Evolutionary conservation across 345 rosid species (phyloP).

Genomic region (Populus nigra): DNA sequence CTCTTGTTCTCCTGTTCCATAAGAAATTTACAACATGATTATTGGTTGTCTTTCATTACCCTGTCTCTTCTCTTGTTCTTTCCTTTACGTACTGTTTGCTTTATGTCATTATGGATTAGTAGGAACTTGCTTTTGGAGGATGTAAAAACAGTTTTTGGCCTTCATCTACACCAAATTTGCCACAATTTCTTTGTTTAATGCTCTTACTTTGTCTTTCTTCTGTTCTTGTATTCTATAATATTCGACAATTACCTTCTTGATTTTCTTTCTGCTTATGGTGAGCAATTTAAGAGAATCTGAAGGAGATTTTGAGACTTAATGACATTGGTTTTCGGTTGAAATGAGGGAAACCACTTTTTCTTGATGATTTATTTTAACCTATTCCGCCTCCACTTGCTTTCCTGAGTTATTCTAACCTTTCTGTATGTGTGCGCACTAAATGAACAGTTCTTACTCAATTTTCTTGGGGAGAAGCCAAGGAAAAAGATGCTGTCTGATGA

Average conservation of each 20-base stretch:
- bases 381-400: not conserved
- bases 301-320: not conserved
- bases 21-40: not conserved
- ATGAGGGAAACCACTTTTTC: not conserved
- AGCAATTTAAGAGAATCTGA: not conserved
- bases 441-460: slow-evolving; percentile 55
- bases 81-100: not conserved
- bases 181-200: not conserved
- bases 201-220: not conserved
- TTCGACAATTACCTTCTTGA: not conserved
- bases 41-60: not conserved
- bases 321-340: not conserved
- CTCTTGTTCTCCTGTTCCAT: not conserved
- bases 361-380: not conserved
- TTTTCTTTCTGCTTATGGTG: not conserved
- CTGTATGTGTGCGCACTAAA: not conserved
- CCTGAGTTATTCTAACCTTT: not conserved
- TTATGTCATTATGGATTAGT: not conserved
- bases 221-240: not conserved
- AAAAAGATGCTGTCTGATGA: slow-evolving; percentile 47
- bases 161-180: not conserved
- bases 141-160: not conserved
- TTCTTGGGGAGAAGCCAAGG: slow-evolving; percentile 62
- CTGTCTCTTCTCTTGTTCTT: not conserved
- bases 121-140: not conserved